phyloP scores from a whole-genome alignment of 768 basidiomycete genomes.

The Tulasnella sp. region DNA sequence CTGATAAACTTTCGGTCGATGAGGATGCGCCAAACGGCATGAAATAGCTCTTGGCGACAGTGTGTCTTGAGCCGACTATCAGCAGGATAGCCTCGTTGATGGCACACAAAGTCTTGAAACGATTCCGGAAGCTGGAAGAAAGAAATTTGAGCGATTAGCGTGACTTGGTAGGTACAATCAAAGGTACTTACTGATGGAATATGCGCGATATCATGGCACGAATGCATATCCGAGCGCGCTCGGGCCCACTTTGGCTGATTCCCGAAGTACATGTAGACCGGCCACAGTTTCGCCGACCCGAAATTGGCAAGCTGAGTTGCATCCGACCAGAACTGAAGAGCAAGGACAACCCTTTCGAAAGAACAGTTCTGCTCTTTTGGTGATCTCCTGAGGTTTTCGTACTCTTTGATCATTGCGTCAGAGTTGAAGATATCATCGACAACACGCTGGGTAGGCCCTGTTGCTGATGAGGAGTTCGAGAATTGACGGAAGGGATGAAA shows the following conservation, averaged over 20 bases:
- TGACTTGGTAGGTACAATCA: background rate
- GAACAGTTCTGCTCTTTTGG: background rate
- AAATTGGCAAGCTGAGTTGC: constrained; percentile 13
- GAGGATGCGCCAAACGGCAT: constrained; percentile 8
- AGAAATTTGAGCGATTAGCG: background rate
- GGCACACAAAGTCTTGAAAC: constrained; percentile 7
- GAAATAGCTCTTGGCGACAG: constrained; percentile 13
- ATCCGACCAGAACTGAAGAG: constrained; percentile 12
- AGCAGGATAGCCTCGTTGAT: background rate
- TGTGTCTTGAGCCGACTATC: background rate
- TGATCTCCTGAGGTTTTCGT: background rate
- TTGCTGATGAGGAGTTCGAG: background rate
- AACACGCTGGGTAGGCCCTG: background rate
- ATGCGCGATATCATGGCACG: constrained; percentile 8
- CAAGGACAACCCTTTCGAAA: background rate
- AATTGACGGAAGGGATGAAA: background rate
- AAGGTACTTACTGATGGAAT: background rate
- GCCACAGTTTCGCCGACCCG: constrained; percentile 13
- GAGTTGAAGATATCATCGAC: constrained; percentile 5
- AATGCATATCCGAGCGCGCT: background rate
- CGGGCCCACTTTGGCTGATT: constrained; percentile 11
- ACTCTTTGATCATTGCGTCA: constrained; percentile 1
- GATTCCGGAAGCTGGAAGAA: background rate
- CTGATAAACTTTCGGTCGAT: constrained; percentile 13
- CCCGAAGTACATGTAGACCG: constrained; percentile 9